These are phyloP conservation scores for Fusarium proliferatum DNA, from an alignment of 2,329 filamentous ascomycete genomes.

Conservation along the genomic window DNA sequence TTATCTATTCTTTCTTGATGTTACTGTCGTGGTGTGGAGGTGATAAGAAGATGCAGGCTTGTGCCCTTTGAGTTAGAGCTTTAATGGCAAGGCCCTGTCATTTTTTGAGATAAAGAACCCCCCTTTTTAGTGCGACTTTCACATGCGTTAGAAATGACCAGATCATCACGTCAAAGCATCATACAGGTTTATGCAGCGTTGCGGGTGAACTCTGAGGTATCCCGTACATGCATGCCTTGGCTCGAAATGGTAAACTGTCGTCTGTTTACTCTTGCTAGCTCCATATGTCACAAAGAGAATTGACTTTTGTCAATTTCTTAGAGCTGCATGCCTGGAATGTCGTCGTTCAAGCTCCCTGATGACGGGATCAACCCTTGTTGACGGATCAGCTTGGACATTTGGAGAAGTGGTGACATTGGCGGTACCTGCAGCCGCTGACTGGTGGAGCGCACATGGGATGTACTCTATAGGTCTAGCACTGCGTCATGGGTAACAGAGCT, in stretches of 20 bases:
- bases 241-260: conserved; percentile 21
- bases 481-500: conserved; percentile 40
- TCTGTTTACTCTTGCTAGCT: conserved; percentile 6
- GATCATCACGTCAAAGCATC: conserved; percentile 45
- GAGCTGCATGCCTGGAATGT: conserved; percentile 26
- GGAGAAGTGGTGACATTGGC: conserved; percentile 25
- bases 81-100: not conserved
- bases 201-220: not conserved
- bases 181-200: conserved; percentile 34
- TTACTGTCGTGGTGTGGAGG: conserved; percentile 7
- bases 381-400: conserved; percentile 28
- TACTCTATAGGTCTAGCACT: conserved; percentile 29
- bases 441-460: conserved; percentile 1
- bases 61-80: conserved; percentile 23
- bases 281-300: not conserved
- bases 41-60: conserved; percentile 31
- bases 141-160: conserved; percentile 47
- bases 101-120: conserved; percentile 31
- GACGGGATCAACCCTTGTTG: conserved; percentile 33
- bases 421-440: conserved; percentile 21
- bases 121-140: conserved; percentile 46
- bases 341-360: conserved; percentile 32
- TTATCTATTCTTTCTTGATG: conserved; percentile 2
- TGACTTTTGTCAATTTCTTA: not conserved
- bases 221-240: not conserved